Percentiles rank a stretch among this genome's conserved stretches.
Evolutionary conservation across 2,329 filamentous ascomycete genomes (phyloP).

Genomic region (Neopestalotiopsis rosae): DNA sequence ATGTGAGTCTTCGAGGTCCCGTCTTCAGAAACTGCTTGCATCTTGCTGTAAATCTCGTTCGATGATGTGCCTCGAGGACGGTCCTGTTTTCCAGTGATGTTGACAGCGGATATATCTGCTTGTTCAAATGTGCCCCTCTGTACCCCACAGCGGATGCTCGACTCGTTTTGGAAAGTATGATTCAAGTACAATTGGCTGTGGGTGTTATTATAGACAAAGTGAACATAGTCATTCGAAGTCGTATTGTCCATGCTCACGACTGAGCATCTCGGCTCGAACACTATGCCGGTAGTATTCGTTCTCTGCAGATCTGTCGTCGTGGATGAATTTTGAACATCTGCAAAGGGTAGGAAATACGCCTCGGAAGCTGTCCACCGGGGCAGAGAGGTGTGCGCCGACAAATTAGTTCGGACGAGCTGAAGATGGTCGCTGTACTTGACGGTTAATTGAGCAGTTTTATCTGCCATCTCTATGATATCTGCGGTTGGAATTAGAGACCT

Average conservation of each 20-base stretch:
- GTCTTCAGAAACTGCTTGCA: too few species aligned
- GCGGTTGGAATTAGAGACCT: too few species aligned
- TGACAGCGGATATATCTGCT: not conserved
- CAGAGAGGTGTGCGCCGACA: not conserved
- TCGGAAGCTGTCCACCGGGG: not conserved
- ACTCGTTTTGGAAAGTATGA: rapidly evolving
- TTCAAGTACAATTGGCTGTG: not conserved
- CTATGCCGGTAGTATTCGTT: not conserved
- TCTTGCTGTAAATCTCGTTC: not conserved
- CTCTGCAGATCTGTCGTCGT: not conserved
- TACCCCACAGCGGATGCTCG: not conserved
- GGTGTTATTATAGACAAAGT: not conserved
- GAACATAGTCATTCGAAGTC: not conserved
- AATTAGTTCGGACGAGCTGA: not conserved
- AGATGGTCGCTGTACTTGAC: not conserved
- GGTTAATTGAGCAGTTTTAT: not conserved
- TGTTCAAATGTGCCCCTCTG: not conserved
- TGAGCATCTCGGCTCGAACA: not conserved
- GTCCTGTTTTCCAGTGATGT: not conserved
- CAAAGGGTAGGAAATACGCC: slow-evolving; percentile 1
- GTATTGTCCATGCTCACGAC: not conserved
- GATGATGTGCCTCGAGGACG: not conserved
- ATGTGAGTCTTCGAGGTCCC: not conserved
- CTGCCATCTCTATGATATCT: too few species aligned
- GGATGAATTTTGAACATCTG: not conserved